Evolutionary conservation across 805 yeast species (phyloP).

Genomic region (Sugiyamaella boreocaroliniensis): DNA sequence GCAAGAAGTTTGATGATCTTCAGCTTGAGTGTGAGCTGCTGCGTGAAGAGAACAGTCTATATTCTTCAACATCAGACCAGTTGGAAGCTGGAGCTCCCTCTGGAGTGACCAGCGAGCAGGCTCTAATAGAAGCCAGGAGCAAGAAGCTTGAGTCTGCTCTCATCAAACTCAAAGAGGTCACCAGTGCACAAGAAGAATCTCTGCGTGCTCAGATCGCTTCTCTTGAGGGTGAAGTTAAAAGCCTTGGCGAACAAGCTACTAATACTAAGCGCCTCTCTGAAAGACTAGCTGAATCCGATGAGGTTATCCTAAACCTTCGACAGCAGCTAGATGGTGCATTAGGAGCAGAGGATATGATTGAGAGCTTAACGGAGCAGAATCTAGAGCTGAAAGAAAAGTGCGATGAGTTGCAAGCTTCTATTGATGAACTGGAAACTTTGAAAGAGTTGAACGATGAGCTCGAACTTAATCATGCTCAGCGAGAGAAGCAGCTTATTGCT

Average conservation of each 20-base stretch:
- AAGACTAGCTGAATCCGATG: constrained; percentile 15
- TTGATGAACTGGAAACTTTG: constrained; percentile 47
- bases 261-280: constrained; percentile 5
- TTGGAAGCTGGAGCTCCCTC: neutral
- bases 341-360: constrained; percentile 34
- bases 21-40: constrained; percentile 25
- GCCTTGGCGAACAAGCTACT: constrained; percentile 13
- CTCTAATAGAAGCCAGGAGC: constrained; percentile 28
- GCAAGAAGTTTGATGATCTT: constrained; percentile 18
- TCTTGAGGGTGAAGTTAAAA: constrained; percentile 15
- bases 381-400: constrained; percentile 33
- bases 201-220: constrained; percentile 16
- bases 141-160: constrained; percentile 41
- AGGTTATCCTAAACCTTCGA: constrained; percentile 18
- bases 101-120: neutral
- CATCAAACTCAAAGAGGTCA: constrained; percentile 29
- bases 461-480: constrained; percentile 39
- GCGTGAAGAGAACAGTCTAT: constrained; percentile 21
- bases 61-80: neutral
- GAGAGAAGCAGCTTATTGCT: constrained; percentile 38
- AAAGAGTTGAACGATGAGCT: constrained; percentile 47
- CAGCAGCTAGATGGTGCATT: constrained; percentile 29
- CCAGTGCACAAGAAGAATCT: constrained; percentile 18
- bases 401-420: constrained; percentile 33
- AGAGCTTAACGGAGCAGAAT: constrained; percentile 35